Percentiles rank a stretch among this genome's conserved stretches.
These are phyloP conservation scores for Ophiostoma himal-ulmi DNA, from an alignment of 2,329 filamentous ascomycete genomes.

Conservation along the genomic window DNA sequence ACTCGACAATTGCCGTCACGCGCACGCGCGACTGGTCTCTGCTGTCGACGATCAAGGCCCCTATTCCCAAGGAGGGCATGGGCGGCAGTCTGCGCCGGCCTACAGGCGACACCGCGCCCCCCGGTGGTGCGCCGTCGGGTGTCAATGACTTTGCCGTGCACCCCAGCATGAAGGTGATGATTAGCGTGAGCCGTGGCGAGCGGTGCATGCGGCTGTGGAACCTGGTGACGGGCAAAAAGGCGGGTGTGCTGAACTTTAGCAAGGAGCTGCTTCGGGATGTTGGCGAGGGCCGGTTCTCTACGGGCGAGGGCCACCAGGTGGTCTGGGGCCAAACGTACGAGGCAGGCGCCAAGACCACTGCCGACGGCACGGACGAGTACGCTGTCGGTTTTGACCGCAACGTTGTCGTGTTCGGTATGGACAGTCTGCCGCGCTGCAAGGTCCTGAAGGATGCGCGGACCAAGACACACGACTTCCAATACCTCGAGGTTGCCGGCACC, in stretches of 20 bases:
- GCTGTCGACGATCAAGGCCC: constrained; percentile 81
- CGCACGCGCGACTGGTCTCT: constrained; percentile 84
- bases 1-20: constrained; percentile 84
- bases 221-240: constrained; percentile 91
- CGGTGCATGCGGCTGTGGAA: constrained; percentile 94
- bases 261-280: constrained; percentile 65
- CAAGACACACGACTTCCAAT: constrained; percentile 78
- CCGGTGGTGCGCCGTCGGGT: constrained; percentile 75
- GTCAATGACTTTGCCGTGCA: constrained; percentile 95
- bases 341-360: constrained; percentile 36
- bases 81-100: constrained; percentile 46
- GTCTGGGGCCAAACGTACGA: constrained; percentile 53
- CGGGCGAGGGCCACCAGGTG: constrained; percentile 76
- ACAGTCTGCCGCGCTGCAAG: constrained; percentile 73
- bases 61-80: constrained; percentile 64
- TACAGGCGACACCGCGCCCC: constrained; percentile 80
- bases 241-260: constrained; percentile 82
- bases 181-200: constrained; percentile 85
- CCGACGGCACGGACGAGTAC: constrained; percentile 70
- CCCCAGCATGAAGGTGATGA: constrained; percentile 93
- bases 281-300: constrained; percentile 64
- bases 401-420: constrained; percentile 77
- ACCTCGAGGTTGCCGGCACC: constrained; percentile 52
- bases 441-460: constrained; percentile 61
- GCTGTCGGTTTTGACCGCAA: constrained; percentile 85